Evolutionary conservation across 345 rosid species (phyloP).

Genomic region (Trapa bicornis): DNA sequence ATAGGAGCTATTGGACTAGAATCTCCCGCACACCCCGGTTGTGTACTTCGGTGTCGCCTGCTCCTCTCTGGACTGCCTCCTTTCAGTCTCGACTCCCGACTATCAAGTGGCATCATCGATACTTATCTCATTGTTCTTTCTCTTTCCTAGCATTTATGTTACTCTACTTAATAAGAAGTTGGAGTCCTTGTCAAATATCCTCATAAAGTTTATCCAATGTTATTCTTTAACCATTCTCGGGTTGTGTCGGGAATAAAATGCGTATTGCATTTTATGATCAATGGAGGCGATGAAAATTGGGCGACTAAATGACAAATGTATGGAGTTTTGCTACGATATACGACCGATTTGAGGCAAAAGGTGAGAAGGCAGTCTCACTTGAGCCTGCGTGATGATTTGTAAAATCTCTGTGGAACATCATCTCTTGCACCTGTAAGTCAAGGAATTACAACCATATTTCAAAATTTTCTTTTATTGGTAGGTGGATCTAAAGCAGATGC

Average conservation of each 20-base stretch:
- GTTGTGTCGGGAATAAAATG: slow-evolving; percentile 52
- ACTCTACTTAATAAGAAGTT: slow-evolving; percentile 39
- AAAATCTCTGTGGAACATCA: slow-evolving; percentile 39
- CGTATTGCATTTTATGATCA: slow-evolving; percentile 33
- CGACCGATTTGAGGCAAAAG: slow-evolving; percentile 50
- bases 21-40: slow-evolving; percentile 40
- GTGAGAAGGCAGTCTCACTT: slow-evolving; percentile 64
- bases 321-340: slow-evolving; percentile 27
- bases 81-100: slow-evolving; percentile 18
- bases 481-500: slow-evolving; percentile 42
- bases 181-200: slow-evolving; percentile 32
- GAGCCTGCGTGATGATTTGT: slow-evolving; percentile 46
- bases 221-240: slow-evolving; percentile 28
- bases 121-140: slow-evolving; percentile 40
- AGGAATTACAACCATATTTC: slow-evolving; percentile 43
- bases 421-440: slow-evolving; percentile 57
- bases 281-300: slow-evolving; percentile 36
- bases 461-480: slow-evolving; percentile 56
- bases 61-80: slow-evolving; percentile 51
- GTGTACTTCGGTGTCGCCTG: slow-evolving; percentile 63
- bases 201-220: slow-evolving; percentile 30
- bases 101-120: slow-evolving; percentile 42
- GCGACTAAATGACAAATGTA: slow-evolving; percentile 33
- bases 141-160: slow-evolving; percentile 37
- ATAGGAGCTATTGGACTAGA: slow-evolving; percentile 58